Evolutionary conservation across 2,329 filamentous ascomycete genomes (phyloP), one percentile per base, ranked within the genome.

Genomic region (Cercospora sojina): DNA sequence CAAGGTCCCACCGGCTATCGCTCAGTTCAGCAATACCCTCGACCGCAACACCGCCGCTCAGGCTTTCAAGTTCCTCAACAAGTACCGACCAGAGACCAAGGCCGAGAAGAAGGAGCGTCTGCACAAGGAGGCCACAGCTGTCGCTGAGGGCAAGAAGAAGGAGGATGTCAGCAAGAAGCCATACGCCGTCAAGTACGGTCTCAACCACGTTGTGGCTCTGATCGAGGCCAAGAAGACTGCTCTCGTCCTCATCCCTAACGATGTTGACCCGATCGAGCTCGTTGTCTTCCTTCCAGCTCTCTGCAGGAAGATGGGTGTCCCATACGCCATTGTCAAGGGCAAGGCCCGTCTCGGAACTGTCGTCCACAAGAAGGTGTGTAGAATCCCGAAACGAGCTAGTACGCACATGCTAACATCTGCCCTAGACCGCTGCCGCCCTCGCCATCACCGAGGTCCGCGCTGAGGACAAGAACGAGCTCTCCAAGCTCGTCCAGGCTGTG

Each of bases 151-250:
- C 83, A 97, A 98, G 91, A 99, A 98, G 91, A 98, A 98, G 91
- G 96, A 99, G 88, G 93, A 97, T 79, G 94, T 96, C 81, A 92
- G 88, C 91, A 98, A 98, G 92, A 99, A 99, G 91, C 95, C 95
- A 79, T 99, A 97, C 85, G 86, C 91, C 75, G 93, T 95, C 88
- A 99, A 99, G 90, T 99, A 97, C 85, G 95, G 95, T 86, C 90
- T 99, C 79, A 99, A 99, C 91, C 95, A 99, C 88, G 95, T 99
- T 67, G 93, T 97, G 75, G 93, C 92, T 74, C 88, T 97, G 77
- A 91, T 97, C 78, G 93, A 97, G 90, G 97, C 97, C 89, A 99
- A 99, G 92, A 99, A 99, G 91, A 94, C 95, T 74, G 90, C 92
- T 71, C 89, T 99, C 74, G 96, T 99, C 80, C 90, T 99, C 77